Conservation (phyloP, 352 stramenopile species). For the Phytophthora agathidicida region DNA sequence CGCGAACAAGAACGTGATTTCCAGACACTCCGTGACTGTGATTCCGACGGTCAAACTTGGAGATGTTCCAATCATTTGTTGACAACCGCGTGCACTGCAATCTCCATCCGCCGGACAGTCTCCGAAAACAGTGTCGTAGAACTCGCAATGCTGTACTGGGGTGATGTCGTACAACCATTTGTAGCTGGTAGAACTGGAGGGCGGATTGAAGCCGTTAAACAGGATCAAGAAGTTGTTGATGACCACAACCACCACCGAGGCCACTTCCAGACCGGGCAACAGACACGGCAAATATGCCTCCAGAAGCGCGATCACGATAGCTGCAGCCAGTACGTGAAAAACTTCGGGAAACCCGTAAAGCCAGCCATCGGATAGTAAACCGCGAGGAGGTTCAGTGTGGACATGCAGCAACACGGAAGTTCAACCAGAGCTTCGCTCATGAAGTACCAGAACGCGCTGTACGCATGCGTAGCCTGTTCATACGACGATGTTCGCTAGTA, state of each 20-base stretch:
- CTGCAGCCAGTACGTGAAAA: background rate
- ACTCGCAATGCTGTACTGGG: background rate
- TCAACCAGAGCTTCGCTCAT: background rate
- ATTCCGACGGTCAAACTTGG: background rate
- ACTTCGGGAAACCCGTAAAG: background rate
- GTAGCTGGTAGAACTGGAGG: background rate
- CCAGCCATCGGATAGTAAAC: constrained; percentile 1
- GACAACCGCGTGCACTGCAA: background rate
- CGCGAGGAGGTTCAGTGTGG: background rate
- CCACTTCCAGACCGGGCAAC: background rate
- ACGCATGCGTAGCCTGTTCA: background rate
- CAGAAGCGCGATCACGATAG: background rate
- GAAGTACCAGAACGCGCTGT: background rate
- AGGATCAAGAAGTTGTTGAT: background rate
- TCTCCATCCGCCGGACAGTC: background rate
- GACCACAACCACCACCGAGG: background rate
- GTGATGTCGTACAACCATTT: background rate
- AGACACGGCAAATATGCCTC: background rate
- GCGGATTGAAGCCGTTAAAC: constrained; percentile 3
- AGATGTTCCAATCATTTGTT: background rate
- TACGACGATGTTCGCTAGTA: background rate
- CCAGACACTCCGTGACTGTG: background rate
- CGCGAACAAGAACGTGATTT: background rate
- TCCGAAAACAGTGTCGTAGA: background rate
- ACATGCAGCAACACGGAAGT: background rate